Evolutionary conservation across 2,329 filamentous ascomycete genomes (phyloP).

Genomic region (Plenodomus lindquistii): DNA sequence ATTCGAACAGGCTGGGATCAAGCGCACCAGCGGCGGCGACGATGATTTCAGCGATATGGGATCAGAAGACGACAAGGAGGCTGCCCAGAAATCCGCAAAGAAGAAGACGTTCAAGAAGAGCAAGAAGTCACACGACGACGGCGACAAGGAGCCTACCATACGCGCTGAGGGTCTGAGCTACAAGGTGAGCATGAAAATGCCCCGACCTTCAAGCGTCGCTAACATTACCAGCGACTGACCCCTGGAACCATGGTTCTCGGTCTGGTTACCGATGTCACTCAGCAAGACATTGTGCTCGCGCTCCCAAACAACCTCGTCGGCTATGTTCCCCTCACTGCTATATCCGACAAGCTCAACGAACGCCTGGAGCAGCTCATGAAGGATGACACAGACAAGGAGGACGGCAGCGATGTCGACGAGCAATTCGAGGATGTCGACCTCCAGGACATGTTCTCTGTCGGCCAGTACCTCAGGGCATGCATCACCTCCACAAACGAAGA

Average conservation of each 20-base stretch:
- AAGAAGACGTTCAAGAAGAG: conserved; percentile 55
- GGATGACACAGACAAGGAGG: conserved; percentile 62
- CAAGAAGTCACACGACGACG: conserved; percentile 44
- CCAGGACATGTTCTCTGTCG: conserved; percentile 73
- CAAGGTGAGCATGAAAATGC: conserved; percentile 64
- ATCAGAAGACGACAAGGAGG: conserved; percentile 46
- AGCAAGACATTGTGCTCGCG: conserved; percentile 76
- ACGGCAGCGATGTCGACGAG: conserved; percentile 53
- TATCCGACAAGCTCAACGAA: conserved; percentile 78
- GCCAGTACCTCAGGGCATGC: conserved; percentile 85
- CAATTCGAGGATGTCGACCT: conserved; percentile 67
- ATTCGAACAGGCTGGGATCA: conserved; percentile 76
- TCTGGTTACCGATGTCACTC: conserved; percentile 79
- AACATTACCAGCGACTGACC: conserved; percentile 67
- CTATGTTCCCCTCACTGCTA: conserved; percentile 87
- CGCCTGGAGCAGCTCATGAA: conserved; percentile 71
- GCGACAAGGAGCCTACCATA: conserved; percentile 56
- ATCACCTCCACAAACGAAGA: conserved; percentile 79
- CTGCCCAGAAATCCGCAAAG: conserved; percentile 53
- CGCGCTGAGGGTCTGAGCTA: conserved; percentile 87
- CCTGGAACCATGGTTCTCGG: conserved; percentile 87
- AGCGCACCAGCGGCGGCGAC: conserved; percentile 52
- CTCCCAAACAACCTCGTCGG: conserved; percentile 92
- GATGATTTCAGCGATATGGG: conserved; percentile 51
- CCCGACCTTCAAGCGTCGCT: conserved; percentile 2